phyloP scores from a whole-genome alignment of 441 rosid genomes.

The Erodium moschatum region DNA sequence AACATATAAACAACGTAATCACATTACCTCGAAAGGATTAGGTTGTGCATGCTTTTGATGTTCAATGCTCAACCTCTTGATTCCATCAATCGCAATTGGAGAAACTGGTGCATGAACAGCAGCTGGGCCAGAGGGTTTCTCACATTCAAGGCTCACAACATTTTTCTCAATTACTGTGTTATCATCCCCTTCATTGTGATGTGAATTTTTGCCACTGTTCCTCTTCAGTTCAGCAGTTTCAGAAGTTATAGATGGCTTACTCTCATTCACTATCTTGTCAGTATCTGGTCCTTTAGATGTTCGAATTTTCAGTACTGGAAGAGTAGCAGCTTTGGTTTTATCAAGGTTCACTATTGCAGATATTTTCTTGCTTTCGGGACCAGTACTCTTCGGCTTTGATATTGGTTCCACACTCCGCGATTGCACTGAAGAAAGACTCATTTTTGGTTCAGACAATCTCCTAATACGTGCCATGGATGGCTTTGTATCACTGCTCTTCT shows the following conservation, averaged over 20 bases:
- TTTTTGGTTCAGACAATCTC: slow-evolving; percentile 83
- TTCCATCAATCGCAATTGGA: slow-evolving; percentile 21
- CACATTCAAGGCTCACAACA: slow-evolving; percentile 60
- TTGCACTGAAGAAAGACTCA: slow-evolving; percentile 41
- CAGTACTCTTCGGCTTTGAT: slow-evolving; percentile 39
- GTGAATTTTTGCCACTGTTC: slow-evolving; percentile 29
- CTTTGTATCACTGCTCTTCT: slow-evolving; percentile 33
- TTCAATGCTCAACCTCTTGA: slow-evolving; percentile 31
- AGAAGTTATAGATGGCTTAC: slow-evolving; percentile 30
- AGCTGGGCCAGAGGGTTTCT: slow-evolving; percentile 38
- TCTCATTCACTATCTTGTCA: slow-evolving; percentile 26
- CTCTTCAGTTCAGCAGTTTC: slow-evolving; percentile 30
- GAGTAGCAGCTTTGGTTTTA: slow-evolving; percentile 70
- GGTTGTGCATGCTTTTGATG: slow-evolving; percentile 26
- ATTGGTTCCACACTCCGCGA: slow-evolving; percentile 35
- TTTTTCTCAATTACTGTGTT: slow-evolving; percentile 62
- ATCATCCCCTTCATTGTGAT: slow-evolving; percentile 47
- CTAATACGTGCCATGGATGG: slow-evolving; percentile 59
- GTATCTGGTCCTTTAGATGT: slow-evolving; percentile 36
- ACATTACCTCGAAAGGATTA: slow-evolving; percentile 32
- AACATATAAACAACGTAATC: too few relatives aligned
- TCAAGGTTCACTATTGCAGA: slow-evolving; percentile 82
- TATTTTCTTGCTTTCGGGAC: slow-evolving; percentile 62
- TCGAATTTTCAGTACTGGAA: slow-evolving; percentile 72
- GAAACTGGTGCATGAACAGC: not conserved